Evolutionary conservation across 2,329 filamentous ascomycete genomes (phyloP), one percentile per base, ranked within the genome.

Genomic region (Cladosporium sp.): DNA sequence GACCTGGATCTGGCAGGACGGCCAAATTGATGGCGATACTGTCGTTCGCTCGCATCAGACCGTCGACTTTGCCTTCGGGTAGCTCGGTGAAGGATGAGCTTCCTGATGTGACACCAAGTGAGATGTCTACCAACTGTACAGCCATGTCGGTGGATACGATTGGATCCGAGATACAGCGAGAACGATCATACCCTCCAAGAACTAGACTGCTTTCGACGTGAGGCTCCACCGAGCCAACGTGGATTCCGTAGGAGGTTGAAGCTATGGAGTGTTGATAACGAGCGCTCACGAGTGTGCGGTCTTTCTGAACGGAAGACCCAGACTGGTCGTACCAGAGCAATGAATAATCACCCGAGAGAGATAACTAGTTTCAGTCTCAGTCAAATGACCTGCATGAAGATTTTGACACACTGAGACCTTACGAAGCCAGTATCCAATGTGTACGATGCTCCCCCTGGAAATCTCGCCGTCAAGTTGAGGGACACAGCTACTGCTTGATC

Each of bases 91-190:
- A 74, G 1, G 72, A 71, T 1, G 70, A 73, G 12, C 53, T 61
- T 2, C 73, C 73, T 12, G 58, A 58, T 3, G 68, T 59, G 16
- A 75, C 70, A 1, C 66, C 67, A 16, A 77, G 66, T 11, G 59
- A 56, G 30, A 77, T 69, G 43, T 75, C 72, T 9, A 62, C 57
- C 7, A 77, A 52, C 4, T 55, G 48, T 12, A 64, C 48, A 3
- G 52, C 53, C 7, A 51, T 15, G 25, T 43, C 57, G 49, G 38
- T 33, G 11, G 43, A 39, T 9, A 57, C 16, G 8, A 53, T 53
- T 7, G 41, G 30, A 27, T 41, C 39, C 8, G 48, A 43, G 11
- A 58, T 19, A 20, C 41, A 48, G 19, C 56, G 49, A 1, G 55
- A 55, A 25, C 42, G 49, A 27, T 58, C 56, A 32, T 57, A 58